Evolutionary conservation across 139 green algal species (phyloP), one percentile per base, ranked within the genome.

Genomic region (Coelastrella sp.): DNA sequence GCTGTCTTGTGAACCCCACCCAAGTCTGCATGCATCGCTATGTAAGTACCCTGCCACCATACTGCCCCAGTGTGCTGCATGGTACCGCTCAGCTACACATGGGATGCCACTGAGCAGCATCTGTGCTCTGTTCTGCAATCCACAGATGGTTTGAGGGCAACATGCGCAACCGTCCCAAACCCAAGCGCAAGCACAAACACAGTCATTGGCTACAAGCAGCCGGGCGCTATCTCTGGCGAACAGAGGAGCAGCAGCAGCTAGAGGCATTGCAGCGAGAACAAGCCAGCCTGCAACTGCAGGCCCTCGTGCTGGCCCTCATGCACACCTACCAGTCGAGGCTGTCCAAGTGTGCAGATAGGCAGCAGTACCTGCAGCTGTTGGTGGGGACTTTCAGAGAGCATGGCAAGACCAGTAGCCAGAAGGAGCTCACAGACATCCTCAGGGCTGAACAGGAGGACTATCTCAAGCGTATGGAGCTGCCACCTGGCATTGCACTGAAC

Each of bases 391-490:
- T 61, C 8, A 74, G 80, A 73, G 4, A 58, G 22, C 61, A 75
- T 17, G 65, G 65, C 65, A 58, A 77, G 60, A 78, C 22, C 3
- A 87, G 47, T 16, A 23, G 22, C 68, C 22, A 3, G 13, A n/a
- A 5, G 3, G 68, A 81, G 13, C n/a, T 89, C 23, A 10, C 58
- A 75, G 71, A 66, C 3, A 75, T 92, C 6, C 23, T 94, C 78
- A 23, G 56, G 47, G 91, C 61, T 19, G 83, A 92, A 88, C 83
- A 92, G 85, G 54, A 68, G 59, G 91, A 92, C n/a, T 91, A 85
- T 19, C 32, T 91, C 11, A n/a, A 54, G 16, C 59, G 83, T 4
- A 94, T 94, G 91, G 91, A 91, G 88, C 68, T 94, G 83, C 88
- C 89, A 13, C 5, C 82, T 17, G 75, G 83, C 7, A 87, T 88